Conservation (phyloP, 176 grass and related monocot genomes). For the Oryza australiensis region DNA sequence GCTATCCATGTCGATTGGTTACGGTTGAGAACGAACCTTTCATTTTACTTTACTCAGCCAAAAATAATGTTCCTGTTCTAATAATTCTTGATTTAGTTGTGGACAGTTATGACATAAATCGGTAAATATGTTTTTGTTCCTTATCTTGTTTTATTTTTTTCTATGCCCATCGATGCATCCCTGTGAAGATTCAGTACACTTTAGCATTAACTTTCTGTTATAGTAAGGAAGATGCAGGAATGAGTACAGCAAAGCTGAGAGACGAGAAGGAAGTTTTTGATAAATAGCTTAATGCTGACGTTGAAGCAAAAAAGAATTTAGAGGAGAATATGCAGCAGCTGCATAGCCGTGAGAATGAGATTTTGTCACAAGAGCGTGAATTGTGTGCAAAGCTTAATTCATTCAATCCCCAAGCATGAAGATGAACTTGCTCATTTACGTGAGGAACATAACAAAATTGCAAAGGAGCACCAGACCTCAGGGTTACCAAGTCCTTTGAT, state of each 20-base stretch:
- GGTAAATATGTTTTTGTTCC: not conserved
- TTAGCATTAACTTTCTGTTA: conserved; percentile 36
- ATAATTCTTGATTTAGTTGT: not conserved
- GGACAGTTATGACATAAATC: not conserved
- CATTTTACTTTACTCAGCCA: not conserved
- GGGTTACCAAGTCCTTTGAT: conserved; percentile 52
- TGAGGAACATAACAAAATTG: conserved; percentile 64
- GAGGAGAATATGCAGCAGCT: conserved; percentile 94
- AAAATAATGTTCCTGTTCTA: not conserved
- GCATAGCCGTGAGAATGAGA: conserved; percentile 61
- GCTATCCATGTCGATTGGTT: no score
- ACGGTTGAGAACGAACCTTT: conserved; percentile 19
- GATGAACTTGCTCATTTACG: conserved; percentile 61
- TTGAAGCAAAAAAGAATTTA: conserved; percentile 91
- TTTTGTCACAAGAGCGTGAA: conserved; percentile 78
- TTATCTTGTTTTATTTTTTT: conserved; percentile 20
- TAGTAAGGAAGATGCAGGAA: conserved; percentile 98
- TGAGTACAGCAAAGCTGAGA: conserved; percentile 94
- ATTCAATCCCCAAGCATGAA: conserved; percentile 66
- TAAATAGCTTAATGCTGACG: conserved; percentile 86
- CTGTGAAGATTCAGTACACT: conserved; percentile 18
- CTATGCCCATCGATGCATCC: conserved; percentile 2
- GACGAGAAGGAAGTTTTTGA: conserved; percentile 99
- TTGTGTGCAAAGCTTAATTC: conserved; percentile 51
- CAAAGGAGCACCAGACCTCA: conserved; percentile 77